A percentile compares a stretch with the other conserved stretches of the same genome.
phyloP scores from a whole-genome alignment of 768 basidiomycete genomes.

The Boletus sensibilis region DNA sequence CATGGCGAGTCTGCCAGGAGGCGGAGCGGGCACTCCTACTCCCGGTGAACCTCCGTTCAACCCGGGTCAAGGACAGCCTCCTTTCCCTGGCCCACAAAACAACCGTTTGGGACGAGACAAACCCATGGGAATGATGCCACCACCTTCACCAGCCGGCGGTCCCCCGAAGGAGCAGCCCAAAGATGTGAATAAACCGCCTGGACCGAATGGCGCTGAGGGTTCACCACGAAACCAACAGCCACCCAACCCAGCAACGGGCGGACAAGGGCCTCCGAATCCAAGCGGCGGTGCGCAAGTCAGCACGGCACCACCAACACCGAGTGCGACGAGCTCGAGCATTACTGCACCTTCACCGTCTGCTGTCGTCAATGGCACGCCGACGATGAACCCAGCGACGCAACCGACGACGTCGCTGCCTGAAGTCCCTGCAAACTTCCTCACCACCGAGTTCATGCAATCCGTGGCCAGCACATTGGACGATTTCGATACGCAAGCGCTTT shows the following conservation, averaged over 20 bases:
- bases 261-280: constrained; percentile 22
- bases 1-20: constrained; percentile 29
- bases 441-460: constrained; percentile 46
- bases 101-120: constrained; percentile 32
- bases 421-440: constrained; percentile 22
- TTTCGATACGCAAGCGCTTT: constrained; percentile 37
- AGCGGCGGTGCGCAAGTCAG: constrained; percentile 21
- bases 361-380: constrained; percentile 32
- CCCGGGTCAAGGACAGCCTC: constrained; percentile 32
- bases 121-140: constrained; percentile 47
- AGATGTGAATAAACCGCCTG: constrained; percentile 34
- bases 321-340: constrained; percentile 31
- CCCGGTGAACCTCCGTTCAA: constrained; percentile 45
- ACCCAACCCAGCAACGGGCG: constrained; percentile 26
- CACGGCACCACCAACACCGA: constrained; percentile 41
- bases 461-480: constrained; percentile 41
- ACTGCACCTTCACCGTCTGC: constrained; percentile 40
- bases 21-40: constrained; percentile 44
- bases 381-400: constrained; percentile 27
- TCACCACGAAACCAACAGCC: constrained; percentile 45
- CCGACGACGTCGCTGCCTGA: constrained; percentile 29
- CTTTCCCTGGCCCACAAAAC: constrained; percentile 36
- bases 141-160: constrained; percentile 48
- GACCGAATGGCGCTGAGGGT: constrained; percentile 32
- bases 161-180: constrained; percentile 34